Conservation (phyloP, 331 rosid genomes). For the Dryas integrifolia region DNA sequence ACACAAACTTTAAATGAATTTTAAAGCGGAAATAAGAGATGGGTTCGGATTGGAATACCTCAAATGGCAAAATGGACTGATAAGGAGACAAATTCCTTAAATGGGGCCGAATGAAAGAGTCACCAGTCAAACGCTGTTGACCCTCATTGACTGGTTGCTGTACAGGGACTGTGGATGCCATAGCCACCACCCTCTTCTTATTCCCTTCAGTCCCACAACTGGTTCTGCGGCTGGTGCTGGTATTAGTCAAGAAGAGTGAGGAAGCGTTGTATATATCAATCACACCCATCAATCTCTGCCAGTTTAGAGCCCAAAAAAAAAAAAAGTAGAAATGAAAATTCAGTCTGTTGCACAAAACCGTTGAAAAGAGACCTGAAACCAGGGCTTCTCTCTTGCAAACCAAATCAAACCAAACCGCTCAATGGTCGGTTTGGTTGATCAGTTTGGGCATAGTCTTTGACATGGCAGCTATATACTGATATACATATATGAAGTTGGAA, state of each 20-base stretch:
- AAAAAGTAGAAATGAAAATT: too few relatives aligned
- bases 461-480: too few relatives aligned
- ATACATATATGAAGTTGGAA: too few relatives aligned
- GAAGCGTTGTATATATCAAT: constrained; percentile 36
- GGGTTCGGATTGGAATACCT: constrained; percentile 40
- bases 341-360: too few relatives aligned
- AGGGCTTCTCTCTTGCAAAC: too few relatives aligned
- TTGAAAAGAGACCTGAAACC: too few relatives aligned
- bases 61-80: constrained; percentile 93
- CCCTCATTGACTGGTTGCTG: constrained; percentile 47
- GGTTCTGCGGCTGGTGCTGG: constrained; percentile 31
- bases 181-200: constrained; percentile 41
- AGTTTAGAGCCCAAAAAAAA: too few relatives aligned
- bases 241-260: constrained; percentile 24
- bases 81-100: constrained; percentile 77
- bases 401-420: too few relatives aligned
- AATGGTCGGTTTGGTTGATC: too few relatives aligned
- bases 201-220: constrained; percentile 31
- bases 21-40: background rate
- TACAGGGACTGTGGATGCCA: constrained; percentile 60
- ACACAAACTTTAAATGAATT: background rate
- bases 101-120: constrained; percentile 80
- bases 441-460: too few relatives aligned
- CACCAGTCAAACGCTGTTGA: constrained; percentile 50
- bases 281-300: constrained; percentile 57